Percentiles rank a stretch among this genome's conserved stretches.
phyloP scores from a whole-genome alignment of 2,329 filamentous ascomycete species.

The Nemania sp. region DNA sequence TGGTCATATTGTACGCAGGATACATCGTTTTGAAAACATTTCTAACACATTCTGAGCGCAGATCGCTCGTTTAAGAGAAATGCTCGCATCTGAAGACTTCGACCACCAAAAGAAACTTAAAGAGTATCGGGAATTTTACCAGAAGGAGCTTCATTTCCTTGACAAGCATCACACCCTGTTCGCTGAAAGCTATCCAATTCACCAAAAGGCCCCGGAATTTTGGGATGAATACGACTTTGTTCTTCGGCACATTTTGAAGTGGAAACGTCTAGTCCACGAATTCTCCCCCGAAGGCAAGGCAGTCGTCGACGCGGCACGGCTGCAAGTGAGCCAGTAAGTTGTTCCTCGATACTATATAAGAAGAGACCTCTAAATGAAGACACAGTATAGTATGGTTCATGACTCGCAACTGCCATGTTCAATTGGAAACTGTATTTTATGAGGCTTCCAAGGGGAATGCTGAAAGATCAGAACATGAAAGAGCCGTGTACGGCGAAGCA shows the following conservation, averaged over 20 bases:
- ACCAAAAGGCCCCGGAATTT: background rate
- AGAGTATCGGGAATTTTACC: background rate
- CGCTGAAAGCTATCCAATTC: background rate
- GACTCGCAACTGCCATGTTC: slow-evolving; percentile 21
- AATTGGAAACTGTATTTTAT: slow-evolving; percentile 18
- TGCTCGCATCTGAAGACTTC: slow-evolving; percentile 1
- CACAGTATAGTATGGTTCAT: slow-evolving; percentile 21
- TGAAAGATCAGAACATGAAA: slow-evolving; percentile 7
- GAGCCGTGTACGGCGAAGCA: slow-evolving; percentile 13
- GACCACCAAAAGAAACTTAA: background rate
- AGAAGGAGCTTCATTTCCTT: slow-evolving; percentile 12
- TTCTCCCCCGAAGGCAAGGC: slow-evolving; percentile 1
- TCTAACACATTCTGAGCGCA: slow-evolving; percentile 4
- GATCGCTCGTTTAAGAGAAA: slow-evolving; percentile 13
- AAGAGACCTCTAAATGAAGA: slow-evolving; percentile 2
- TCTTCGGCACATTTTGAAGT: slow-evolving; percentile 18
- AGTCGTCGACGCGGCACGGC: slow-evolving; percentile 29
- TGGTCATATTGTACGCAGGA: background rate
- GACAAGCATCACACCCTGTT: background rate
- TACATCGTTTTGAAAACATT: background rate
- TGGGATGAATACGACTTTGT: slow-evolving; percentile 22
- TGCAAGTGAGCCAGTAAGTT: slow-evolving; percentile 35
- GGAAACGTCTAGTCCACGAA: slow-evolving; percentile 13
- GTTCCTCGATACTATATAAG: background rate
- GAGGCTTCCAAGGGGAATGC: slow-evolving; percentile 1